These are phyloP conservation scores for Kickxella alabastrina DNA, from an alignment of 192 early-diverging fungal species.

Conservation along the genomic window DNA sequence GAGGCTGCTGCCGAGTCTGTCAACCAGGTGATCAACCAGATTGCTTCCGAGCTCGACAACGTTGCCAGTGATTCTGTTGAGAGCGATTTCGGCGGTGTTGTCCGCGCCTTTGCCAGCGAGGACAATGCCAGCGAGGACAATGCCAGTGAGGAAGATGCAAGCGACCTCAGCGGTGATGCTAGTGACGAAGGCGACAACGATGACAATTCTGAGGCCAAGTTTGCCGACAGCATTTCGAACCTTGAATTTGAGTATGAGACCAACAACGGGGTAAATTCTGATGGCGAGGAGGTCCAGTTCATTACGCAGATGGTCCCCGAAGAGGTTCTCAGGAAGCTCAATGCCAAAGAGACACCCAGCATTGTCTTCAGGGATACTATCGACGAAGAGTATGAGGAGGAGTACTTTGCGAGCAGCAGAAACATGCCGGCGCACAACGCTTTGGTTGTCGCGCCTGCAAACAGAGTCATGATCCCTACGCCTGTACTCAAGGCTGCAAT, in stretches of 20 bases:
- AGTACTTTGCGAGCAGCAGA: slow-evolving; percentile 7
- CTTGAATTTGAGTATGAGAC: slow-evolving; percentile 33
- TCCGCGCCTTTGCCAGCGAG: slow-evolving; percentile 1
- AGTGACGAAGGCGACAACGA: slow-evolving; percentile 7
- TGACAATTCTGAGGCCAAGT: too few species aligned
- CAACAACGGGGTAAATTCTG: slow-evolving; percentile 21
- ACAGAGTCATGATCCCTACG: too few species aligned
- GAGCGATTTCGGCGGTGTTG: not conserved
- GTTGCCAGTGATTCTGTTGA: slow-evolving; percentile 9
- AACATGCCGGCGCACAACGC: not conserved
- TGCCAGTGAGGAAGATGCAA: not conserved
- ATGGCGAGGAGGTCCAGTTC: slow-evolving; percentile 36
- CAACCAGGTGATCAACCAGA: slow-evolving; percentile 23
- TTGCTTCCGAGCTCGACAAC: slow-evolving; percentile 19
- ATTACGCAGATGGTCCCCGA: slow-evolving; percentile 35
- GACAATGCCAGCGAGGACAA: slow-evolving; percentile 4
- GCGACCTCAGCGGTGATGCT: not conserved
- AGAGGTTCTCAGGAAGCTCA: slow-evolving; percentile 9
- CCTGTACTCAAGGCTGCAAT: too few species aligned
- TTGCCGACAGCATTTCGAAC: too few species aligned
- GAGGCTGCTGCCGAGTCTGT: slow-evolving; percentile 39
- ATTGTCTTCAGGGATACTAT: slow-evolving; percentile 39
- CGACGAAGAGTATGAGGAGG: slow-evolving; percentile 48
- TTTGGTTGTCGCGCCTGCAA: not conserved
- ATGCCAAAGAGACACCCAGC: slow-evolving; percentile 29